Percentiles rank a stretch among this genome's conserved stretches.
Evolutionary conservation across 768 basidiomycete genomes (phyloP).

Genomic region (Neoboletus subvelutipes): DNA sequence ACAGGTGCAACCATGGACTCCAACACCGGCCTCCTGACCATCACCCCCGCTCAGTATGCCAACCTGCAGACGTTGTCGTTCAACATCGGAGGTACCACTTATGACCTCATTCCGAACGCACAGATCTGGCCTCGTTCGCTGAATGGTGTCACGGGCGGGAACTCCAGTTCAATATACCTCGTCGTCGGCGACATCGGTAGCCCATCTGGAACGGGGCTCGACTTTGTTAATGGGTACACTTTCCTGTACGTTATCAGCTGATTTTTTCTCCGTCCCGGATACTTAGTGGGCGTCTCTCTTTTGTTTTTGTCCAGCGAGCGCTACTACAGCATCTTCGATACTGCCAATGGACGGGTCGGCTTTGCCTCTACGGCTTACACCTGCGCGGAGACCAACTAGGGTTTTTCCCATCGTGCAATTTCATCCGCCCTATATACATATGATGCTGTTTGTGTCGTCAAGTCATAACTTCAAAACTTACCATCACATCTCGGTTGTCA

Average conservation of each 20-base stretch:
- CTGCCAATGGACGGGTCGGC: constrained; percentile 5
- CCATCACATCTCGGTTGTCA: background rate
- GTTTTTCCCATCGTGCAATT: background rate
- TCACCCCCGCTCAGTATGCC: constrained; percentile 24
- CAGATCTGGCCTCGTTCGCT: constrained; percentile 36
- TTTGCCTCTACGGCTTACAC: constrained; percentile 9
- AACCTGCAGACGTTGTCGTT: constrained; percentile 28
- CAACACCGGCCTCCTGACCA: constrained; percentile 28
- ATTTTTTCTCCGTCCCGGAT: too few relatives aligned
- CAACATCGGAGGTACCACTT: constrained; percentile 15
- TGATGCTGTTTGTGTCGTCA: background rate
- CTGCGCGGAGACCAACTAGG: background rate
- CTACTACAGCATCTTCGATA: constrained; percentile 40
- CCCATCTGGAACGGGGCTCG: constrained; percentile 8
- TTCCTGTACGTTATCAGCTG: constrained; percentile 1
- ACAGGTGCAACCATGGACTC: constrained; percentile 29
- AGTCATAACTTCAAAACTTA: too few relatives aligned
- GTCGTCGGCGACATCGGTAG: constrained; percentile 21
- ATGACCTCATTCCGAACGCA: constrained; percentile 23
- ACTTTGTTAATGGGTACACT: constrained; percentile 23
- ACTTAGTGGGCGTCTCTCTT: background rate
- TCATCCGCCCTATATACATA: background rate
- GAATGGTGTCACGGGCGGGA: constrained; percentile 29
- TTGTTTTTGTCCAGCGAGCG: background rate
- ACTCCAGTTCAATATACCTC: constrained; percentile 28